A percentile compares a stretch with the other conserved stretches of the same genome.
Conservation (phyloP, 2,329 filamentous ascomycete species). For the Thermomyces lanuginosus region DNA sequence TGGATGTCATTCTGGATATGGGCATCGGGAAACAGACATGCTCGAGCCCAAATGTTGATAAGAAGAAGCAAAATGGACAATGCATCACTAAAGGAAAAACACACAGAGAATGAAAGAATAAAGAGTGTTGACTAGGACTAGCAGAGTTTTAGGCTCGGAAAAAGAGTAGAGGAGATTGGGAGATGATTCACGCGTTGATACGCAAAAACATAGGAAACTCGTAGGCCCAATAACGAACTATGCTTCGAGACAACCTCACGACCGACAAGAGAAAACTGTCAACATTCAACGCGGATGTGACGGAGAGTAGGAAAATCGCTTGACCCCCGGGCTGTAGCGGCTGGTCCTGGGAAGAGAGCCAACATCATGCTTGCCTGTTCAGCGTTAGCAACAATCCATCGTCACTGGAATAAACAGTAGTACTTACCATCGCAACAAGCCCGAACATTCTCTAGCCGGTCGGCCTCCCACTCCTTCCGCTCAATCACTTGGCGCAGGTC, state of each 20-base stretch:
- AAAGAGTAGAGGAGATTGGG: constrained; percentile 1
- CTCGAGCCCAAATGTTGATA: constrained; percentile 1
- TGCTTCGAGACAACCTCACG: constrained; percentile 3
- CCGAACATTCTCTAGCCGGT: constrained; percentile 81
- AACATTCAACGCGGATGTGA: background rate
- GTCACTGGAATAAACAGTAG: background rate
- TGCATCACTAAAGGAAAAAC: constrained; percentile 2
- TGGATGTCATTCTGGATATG: no score
- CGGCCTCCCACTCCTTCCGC: constrained; percentile 46
- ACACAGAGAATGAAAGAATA: constrained; percentile 1
- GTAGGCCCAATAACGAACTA: constrained; percentile 7
- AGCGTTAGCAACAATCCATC: constrained; percentile 3
- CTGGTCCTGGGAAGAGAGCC: constrained; percentile 26
- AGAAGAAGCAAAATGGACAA: constrained; percentile 1
- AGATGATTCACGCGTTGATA: constrained; percentile 2
- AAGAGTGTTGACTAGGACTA: constrained; percentile 1
- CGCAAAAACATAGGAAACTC: constrained; percentile 11
- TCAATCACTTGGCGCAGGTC: constrained; percentile 68
- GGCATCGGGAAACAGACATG: no score
- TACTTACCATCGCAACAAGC: constrained; percentile 89
- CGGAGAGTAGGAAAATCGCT: constrained; percentile 12
- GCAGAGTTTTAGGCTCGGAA: no score
- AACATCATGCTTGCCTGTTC: constrained; percentile 56
- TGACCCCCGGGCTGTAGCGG: constrained; percentile 23
- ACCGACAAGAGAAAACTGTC: constrained; percentile 6